phyloP scores from a whole-genome alignment of 2,329 filamentous ascomycete species.

The Exophiala mesophila region DNA sequence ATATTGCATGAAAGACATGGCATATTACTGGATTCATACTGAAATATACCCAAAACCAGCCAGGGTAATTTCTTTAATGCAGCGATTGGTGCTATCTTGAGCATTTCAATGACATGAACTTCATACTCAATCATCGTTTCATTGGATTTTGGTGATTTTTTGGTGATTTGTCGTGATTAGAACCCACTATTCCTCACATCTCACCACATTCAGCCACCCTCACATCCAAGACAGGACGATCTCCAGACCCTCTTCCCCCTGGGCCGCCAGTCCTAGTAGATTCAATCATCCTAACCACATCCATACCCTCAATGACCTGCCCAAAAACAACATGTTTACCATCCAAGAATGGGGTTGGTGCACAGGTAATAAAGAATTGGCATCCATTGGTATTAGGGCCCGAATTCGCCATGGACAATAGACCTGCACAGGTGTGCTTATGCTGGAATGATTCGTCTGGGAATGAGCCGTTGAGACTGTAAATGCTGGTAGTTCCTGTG shows the following conservation, averaged over 20 bases:
- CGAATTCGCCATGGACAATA: slow-evolving; percentile 95
- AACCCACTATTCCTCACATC: slow-evolving; percentile 64
- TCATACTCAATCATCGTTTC: too few relatives aligned
- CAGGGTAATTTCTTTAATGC: too few relatives aligned
- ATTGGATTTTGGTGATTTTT: too few relatives aligned
- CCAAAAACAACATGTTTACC: slow-evolving; percentile 95
- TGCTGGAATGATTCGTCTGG: slow-evolving; percentile 83
- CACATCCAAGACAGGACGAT: slow-evolving; percentile 80
- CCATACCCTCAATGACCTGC: slow-evolving; percentile 77
- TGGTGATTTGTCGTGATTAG: too few relatives aligned
- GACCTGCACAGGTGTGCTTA: slow-evolving; percentile 71
- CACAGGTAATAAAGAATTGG: slow-evolving; percentile 96
- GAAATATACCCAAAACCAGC: too few relatives aligned
- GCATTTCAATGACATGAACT: too few relatives aligned
- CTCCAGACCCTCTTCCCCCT: slow-evolving; percentile 34
- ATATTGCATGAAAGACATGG: too few relatives aligned
- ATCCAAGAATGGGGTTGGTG: slow-evolving; percentile 80
- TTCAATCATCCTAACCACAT: slow-evolving; percentile 89
- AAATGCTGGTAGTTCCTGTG: slow-evolving; percentile 82
- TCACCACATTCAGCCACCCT: slow-evolving; percentile 83
- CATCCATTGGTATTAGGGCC: slow-evolving; percentile 90
- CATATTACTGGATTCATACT: too few relatives aligned
- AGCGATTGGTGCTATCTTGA: too few relatives aligned
- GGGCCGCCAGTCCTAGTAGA: slow-evolving; percentile 72
- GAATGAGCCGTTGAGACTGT: slow-evolving; percentile 70